Evolutionary conservation across 129 eudicot genomes (phyloP), one percentile per base, ranked within the genome.

Genomic region (Artemisia annua): DNA sequence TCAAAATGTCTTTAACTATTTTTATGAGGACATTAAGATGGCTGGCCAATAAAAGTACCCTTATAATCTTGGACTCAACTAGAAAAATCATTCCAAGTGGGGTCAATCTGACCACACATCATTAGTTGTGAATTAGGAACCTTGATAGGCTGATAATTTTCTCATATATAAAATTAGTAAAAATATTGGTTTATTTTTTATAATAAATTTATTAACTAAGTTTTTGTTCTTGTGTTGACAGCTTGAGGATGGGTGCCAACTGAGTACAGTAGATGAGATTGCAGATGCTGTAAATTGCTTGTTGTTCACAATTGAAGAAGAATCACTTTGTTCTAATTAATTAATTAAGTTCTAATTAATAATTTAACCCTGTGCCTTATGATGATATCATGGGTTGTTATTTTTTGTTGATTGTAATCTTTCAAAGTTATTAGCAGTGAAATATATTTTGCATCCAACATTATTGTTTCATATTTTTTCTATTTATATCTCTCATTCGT

Each of bases 231-330:
- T 56, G 15, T 63, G 61, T 19, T 69, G 58, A 16, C 80, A 89
- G 96, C 76, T 89, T 55, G 96, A 89, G 64, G 92, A 89, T 18
- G 89, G 88, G 58, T 82, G 96, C 78, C 89, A 84, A 74, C 49
- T 86, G 68, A 86, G 75, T 20, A 79, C 96, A 20, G 89, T 80
- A 53, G 87, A 84, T 59, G 96, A 89, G 60, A 86, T 89, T 18
- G 92, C 96, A 22, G 83, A 74, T 51, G 86, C 84, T 14, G 84
- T 84, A 52, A 82, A 89, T 82, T 79, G 77, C 55, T 71, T 89
- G 76, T 68, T 89, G 67, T 81, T 73, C 39, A 80, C 76, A 80
- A 82, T 89, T 57, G 76, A 89, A 78, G 87, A 84, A 74, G 92
- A 80, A 69, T 82, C 83, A 67, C 70, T 77, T 57, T 16, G 56